Evolutionary conservation across 257 asterid species (phyloP).

Genomic region (Scutellaria minor): DNA sequence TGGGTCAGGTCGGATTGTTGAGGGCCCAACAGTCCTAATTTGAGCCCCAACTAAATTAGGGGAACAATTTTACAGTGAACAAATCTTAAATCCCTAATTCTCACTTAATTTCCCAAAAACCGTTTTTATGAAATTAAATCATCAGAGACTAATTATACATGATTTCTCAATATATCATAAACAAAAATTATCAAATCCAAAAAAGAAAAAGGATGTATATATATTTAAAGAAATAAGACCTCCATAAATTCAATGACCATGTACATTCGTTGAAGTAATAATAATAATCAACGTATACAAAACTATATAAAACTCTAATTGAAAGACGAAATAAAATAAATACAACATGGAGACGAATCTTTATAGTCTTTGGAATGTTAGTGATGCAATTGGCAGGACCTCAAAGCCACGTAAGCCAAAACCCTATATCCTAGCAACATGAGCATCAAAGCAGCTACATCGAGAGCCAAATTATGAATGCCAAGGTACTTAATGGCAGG

Average conservation of each 20-base stretch:
- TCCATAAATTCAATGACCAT: not conserved
- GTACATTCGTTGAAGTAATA: not conserved
- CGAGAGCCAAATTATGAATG: conserved; percentile 51
- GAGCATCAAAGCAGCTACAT: conserved; percentile 64
- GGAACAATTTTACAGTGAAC: no score
- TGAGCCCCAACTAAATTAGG: no score
- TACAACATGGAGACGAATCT: not conserved
- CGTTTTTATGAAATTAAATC: no score
- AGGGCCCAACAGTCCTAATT: no score
- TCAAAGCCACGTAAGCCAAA: conserved; percentile 79
- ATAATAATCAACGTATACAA: conserved; percentile 6
- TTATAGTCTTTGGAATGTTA: conserved; percentile 29
- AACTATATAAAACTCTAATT: not conserved
- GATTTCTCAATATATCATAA: no score
- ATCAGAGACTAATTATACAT: no score
- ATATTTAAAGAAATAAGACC: no score
- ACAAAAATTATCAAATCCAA: no score
- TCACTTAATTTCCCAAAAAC: no score
- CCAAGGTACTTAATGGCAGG: conserved; percentile 69
- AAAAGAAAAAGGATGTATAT: no score
- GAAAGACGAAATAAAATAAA: not conserved
- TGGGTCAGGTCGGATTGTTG: no score
- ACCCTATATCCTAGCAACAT: conserved; percentile 81
- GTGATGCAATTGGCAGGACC: conserved; percentile 52
- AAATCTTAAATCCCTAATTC: no score